A percentile compares a stretch with the other conserved stretches of the same genome.
Evolutionary conservation across 305 asterid genomes (phyloP).

Genomic region (Fraxinus albicans): DNA sequence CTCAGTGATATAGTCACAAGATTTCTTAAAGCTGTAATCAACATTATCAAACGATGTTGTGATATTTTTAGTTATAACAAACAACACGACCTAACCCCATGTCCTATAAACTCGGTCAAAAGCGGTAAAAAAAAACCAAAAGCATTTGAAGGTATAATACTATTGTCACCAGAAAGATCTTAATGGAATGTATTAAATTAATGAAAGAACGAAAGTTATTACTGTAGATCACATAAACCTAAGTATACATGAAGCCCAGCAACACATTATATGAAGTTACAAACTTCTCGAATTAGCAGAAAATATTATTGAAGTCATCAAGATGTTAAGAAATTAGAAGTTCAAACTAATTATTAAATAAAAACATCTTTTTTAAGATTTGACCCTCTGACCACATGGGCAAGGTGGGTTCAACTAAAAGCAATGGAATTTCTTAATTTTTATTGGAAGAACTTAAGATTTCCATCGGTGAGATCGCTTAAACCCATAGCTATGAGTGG

Average conservation of each 20-base stretch:
- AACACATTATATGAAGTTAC: no score
- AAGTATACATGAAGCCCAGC: neutral
- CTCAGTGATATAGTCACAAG: neutral
- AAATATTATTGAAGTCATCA: neutral
- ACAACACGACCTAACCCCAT: neutral
- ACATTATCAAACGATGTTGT: neutral
- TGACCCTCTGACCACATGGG: neutral
- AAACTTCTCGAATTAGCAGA: neutral
- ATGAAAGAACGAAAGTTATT: neutral
- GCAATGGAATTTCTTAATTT: neutral
- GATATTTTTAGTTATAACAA: neutral
- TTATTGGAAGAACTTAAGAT: neutral
- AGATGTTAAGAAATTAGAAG: neutral
- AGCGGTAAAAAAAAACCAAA: neutral
- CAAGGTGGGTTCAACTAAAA: neutral
- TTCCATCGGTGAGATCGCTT: neutral
- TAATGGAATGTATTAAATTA: neutral
- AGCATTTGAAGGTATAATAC: neutral
- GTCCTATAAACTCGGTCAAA: neutral
- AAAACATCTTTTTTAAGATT: neutral
- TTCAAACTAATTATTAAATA: neutral
- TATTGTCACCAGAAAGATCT: neutral
- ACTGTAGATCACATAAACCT: neutral
- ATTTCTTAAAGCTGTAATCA: neutral
- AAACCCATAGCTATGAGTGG: neutral